Percentiles rank a stretch among this genome's conserved stretches.
Conservation (phyloP, 495 filamentous ascomycete species). For the Hypoxylon fuscum region DNA sequence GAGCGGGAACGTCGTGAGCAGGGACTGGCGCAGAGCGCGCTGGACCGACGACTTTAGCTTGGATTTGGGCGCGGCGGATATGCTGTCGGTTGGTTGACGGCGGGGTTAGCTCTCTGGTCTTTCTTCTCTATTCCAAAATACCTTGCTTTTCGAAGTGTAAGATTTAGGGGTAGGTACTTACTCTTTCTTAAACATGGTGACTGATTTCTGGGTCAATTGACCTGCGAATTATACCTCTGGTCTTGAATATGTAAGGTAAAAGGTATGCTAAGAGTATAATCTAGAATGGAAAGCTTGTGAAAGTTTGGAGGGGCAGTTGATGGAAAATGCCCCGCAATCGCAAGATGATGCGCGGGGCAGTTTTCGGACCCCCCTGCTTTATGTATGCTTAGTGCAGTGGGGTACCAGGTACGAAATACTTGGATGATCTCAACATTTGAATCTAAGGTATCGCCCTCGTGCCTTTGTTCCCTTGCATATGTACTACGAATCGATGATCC, state of each 20-base stretch:
- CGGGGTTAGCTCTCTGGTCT: slow-evolving; percentile 22
- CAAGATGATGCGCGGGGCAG: slow-evolving; percentile 38
- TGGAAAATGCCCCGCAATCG: slow-evolving; percentile 32
- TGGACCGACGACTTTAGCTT: slow-evolving; percentile 98
- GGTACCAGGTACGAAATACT: slow-evolving; percentile 23
- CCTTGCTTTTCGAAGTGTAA: background rate
- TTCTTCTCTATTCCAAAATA: background rate
- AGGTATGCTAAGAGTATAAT: background rate
- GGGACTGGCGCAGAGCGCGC: slow-evolving; percentile 80
- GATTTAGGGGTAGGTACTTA: slow-evolving; percentile 49
- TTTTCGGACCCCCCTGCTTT: slow-evolving; percentile 6
- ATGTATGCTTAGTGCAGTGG: slow-evolving; percentile 14
- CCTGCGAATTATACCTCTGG: slow-evolving; percentile 3
- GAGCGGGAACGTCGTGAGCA: slow-evolving; percentile 84
- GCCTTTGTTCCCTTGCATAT: background rate
- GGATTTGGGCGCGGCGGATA: slow-evolving; percentile 80
- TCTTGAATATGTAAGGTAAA: slow-evolving; percentile 6
- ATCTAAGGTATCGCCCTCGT: background rate
- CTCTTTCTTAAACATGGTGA: slow-evolving; percentile 93
- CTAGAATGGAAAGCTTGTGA: slow-evolving; percentile 40
- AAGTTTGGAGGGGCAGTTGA: slow-evolving; percentile 47
- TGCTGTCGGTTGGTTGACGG: slow-evolving; percentile 34
- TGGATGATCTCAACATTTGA: slow-evolving; percentile 5
- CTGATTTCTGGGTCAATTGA: slow-evolving; percentile 24
- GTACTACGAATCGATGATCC: background rate